Evolutionary conservation across 106 monocot species (phyloP).

Genomic region (Allium fistulosum): DNA sequence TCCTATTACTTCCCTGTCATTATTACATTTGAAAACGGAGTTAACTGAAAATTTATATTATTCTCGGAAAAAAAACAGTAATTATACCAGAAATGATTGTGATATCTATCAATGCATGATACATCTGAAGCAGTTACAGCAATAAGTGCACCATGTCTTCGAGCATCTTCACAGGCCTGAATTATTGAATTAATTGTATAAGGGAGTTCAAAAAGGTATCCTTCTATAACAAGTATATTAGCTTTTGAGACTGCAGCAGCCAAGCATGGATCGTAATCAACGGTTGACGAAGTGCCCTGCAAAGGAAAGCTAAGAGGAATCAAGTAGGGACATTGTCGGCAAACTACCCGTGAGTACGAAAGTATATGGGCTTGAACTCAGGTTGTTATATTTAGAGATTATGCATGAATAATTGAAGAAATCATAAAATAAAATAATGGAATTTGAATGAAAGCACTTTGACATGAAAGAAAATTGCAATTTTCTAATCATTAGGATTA

Average conservation of each 20-base stretch:
- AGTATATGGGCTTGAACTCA: no score
- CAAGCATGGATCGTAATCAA: constrained; percentile 68
- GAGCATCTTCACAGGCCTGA: constrained; percentile 84
- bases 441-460: no score
- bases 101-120: constrained; percentile 81
- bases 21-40: no score
- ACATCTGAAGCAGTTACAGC: constrained; percentile 95
- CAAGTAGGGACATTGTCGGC: neutral
- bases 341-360: neutral
- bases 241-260: constrained; percentile 69
- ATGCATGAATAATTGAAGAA: no score
- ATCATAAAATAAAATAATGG: no score
- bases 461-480: no score
- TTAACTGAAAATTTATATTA: no score
- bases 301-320: neutral
- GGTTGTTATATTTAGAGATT: no score
- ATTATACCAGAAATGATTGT: constrained; percentile 78
- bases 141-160: constrained; percentile 65
- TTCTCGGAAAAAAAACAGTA: neutral
- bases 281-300: constrained; percentile 86
- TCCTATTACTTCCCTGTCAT: constrained; percentile 66
- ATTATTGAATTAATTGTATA: constrained; percentile 64
- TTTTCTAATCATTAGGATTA: no score
- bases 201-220: constrained; percentile 87
- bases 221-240: constrained; percentile 82